A percentile compares a stretch with the other conserved stretches of the same genome.
Conservation (phyloP, 2,329 filamentous ascomycete species). For the Aureobasidium namibiae region DNA sequence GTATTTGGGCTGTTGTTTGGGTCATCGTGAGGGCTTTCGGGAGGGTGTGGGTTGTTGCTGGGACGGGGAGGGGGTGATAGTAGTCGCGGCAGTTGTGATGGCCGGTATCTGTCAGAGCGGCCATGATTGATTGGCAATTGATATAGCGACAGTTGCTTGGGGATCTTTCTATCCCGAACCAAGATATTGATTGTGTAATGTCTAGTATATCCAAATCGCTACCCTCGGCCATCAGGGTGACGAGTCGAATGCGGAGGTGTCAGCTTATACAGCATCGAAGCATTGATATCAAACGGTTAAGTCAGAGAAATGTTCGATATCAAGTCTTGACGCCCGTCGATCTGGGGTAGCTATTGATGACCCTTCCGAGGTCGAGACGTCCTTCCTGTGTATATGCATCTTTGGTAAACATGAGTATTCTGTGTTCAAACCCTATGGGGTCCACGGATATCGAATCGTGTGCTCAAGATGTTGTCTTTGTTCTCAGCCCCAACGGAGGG, state of each 20-base stretch:
- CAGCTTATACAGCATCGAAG: background rate
- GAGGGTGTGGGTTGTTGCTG: background rate
- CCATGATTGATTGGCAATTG: background rate
- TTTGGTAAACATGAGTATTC: background rate
- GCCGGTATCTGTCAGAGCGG: slow-evolving; percentile 20
- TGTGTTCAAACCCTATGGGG: background rate
- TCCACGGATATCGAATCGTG: background rate
- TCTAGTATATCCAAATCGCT: background rate
- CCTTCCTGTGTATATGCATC: background rate
- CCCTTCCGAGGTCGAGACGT: background rate
- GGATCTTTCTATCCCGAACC: no score
- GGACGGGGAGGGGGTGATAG: slow-evolving; percentile 16
- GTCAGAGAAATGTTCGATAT: background rate
- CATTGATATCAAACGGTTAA: background rate
- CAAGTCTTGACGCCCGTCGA: background rate
- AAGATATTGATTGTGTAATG: background rate
- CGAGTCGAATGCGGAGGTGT: background rate
- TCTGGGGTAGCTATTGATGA: background rate
- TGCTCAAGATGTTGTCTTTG: background rate
- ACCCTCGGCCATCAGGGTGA: slow-evolving; percentile 1
- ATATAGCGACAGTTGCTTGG: no score
- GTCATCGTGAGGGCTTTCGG: background rate
- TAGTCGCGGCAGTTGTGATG: slow-evolving; percentile 32
- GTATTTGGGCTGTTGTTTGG: background rate
- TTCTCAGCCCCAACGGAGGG: slow-evolving; percentile 48